A percentile compares a stretch with the other conserved stretches of the same genome.
phyloP scores from a whole-genome alignment of 306 rosid species.

The Sesbania bispinosa region DNA sequence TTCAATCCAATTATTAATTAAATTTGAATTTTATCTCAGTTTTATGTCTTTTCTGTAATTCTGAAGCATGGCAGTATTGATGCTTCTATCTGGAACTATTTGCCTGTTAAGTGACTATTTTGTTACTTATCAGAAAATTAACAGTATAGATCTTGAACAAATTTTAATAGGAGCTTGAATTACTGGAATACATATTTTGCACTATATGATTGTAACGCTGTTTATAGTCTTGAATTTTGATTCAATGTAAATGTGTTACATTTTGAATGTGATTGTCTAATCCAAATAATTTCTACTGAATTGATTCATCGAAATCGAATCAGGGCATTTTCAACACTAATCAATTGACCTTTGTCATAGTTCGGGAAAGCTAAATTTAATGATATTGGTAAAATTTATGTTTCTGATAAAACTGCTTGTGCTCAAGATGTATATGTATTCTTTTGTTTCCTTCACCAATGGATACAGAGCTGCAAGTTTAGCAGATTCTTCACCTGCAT shows the following conservation, averaged over 20 bases:
- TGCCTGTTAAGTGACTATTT: background rate
- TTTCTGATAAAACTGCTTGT: background rate
- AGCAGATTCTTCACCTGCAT: constrained; percentile 89
- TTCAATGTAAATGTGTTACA: too few relatives aligned
- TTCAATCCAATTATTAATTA: background rate
- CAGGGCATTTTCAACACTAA: background rate
- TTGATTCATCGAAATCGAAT: background rate
- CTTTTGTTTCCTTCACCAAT: constrained; percentile 53
- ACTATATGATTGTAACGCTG: background rate
- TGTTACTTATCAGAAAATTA: background rate
- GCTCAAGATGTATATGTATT: constrained; percentile 19
- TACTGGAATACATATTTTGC: background rate
- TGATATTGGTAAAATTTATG: background rate
- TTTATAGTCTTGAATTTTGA: background rate
- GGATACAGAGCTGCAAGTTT: constrained; percentile 80
- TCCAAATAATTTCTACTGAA: background rate
- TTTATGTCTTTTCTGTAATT: background rate
- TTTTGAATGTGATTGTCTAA: background rate
- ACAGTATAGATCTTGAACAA: background rate
- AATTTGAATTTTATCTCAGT: too few relatives aligned
- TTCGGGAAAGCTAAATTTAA: background rate
- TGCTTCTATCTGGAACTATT: too few relatives aligned
- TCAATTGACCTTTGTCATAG: background rate
- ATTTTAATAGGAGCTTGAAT: background rate
- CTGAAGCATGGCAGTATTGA: background rate